phyloP scores from a whole-genome alignment of 768 basidiomycete species.

The Pisolithus microcarpus region DNA sequence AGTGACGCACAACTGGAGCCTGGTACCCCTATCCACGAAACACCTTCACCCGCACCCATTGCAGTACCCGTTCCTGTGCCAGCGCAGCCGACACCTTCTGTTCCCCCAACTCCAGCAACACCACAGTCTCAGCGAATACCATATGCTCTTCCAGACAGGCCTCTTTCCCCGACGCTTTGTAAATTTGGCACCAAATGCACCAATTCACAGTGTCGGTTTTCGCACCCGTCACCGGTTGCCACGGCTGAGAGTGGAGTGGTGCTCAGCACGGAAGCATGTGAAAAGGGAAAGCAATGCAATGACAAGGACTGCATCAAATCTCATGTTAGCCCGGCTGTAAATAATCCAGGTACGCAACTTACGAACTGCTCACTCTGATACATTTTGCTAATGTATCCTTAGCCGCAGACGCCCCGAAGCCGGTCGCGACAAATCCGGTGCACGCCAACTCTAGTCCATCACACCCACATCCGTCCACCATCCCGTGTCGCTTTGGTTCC shows the following conservation, averaged over 20 bases:
- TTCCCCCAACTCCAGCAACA: constrained; percentile 1
- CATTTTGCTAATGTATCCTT: constrained; percentile 9
- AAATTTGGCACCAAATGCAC: constrained; percentile 90
- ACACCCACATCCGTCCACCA: constrained; percentile 23
- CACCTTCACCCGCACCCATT: constrained; percentile 10
- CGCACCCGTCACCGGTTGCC: constrained; percentile 96
- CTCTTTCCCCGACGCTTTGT: constrained; percentile 86
- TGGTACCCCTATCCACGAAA: constrained; percentile 5
- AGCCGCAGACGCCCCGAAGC: constrained; percentile 28
- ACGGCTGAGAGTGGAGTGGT: constrained; percentile 93
- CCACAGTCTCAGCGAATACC: constrained; percentile 31
- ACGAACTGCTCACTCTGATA: not conserved
- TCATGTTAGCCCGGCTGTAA: constrained; percentile 83
- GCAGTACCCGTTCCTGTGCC: constrained; percentile 20
- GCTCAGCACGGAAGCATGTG: constrained; percentile 88
- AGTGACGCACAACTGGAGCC: constrained; percentile 14
- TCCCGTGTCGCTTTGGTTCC: constrained; percentile 63
- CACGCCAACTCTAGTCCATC: constrained; percentile 23
- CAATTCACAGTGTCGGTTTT: constrained; percentile 82
- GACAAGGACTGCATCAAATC: constrained; percentile 91
- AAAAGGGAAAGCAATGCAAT: constrained; percentile 80
- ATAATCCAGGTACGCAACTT: constrained; percentile 45
- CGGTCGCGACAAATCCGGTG: constrained; percentile 31
- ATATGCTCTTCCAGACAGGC: constrained; percentile 65
- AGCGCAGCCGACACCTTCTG: constrained; percentile 16